These are phyloP conservation scores for Vanrija sp. DNA, from an alignment of 1,284 basidiomycete genomes.

Conservation along the genomic window DNA sequence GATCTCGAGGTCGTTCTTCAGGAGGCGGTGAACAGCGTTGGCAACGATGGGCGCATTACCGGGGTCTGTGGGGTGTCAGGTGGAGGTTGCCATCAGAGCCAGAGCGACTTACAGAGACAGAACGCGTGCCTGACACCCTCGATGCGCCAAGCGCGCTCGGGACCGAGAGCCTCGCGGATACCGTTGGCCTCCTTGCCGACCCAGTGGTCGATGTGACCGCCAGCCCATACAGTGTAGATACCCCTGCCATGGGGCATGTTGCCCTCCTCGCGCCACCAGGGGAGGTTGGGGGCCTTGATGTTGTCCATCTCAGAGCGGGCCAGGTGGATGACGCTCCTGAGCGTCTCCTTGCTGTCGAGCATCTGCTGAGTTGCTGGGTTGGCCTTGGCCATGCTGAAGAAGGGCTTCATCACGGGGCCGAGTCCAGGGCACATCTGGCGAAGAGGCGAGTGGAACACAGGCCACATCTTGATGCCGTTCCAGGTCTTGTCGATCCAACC, in stretches of 20 bases:
- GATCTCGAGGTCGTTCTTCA: no score
- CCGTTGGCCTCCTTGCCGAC: constrained; percentile 41
- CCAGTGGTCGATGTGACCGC: constrained; percentile 41
- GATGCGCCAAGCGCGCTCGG: constrained; percentile 23
- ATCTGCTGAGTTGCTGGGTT: constrained; percentile 30
- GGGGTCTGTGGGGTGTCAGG: no score
- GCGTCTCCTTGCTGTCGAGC: constrained; percentile 31
- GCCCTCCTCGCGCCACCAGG: constrained; percentile 29
- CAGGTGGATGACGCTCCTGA: constrained; percentile 37
- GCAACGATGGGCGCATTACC: not conserved
- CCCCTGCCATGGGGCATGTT: constrained; percentile 1
- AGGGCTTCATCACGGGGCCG: no score
- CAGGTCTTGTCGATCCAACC: constrained; percentile 41
- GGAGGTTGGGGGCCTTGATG: constrained; percentile 40
- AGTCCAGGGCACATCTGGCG: constrained; percentile 23
- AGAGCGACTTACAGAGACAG: constrained; percentile 33
- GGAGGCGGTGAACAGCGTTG: no score
- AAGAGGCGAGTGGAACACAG: constrained; percentile 42
- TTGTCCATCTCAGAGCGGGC: constrained; percentile 42
- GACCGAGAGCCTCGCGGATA: constrained; percentile 29
- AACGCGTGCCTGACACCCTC: constrained; percentile 41
- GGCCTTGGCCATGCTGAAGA: constrained; percentile 27
- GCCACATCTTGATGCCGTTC: constrained; percentile 43
- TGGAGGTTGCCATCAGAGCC: no score
- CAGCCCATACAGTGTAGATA: constrained; percentile 35